A percentile compares a stretch with the other conserved stretches of the same genome.
phyloP scores from a whole-genome alignment of 2,329 filamentous ascomycete species.

The Stagonosporopsis chrysanthemi region DNA sequence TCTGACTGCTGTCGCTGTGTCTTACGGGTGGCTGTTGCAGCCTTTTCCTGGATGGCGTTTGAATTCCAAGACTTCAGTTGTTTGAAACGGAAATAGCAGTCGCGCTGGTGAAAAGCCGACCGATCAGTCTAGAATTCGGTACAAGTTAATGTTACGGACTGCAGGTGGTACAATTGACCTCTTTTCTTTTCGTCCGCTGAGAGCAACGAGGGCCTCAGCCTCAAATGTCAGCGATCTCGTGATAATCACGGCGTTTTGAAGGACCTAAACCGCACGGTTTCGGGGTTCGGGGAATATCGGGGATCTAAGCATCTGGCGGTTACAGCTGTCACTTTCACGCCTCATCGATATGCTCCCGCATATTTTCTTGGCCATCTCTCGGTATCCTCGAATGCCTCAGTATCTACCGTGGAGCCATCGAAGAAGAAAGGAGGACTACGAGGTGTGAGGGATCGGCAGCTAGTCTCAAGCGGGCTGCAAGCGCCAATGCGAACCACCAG shows the following conservation, averaged over 20 bases:
- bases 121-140: neutral
- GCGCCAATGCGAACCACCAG: constrained; percentile 35
- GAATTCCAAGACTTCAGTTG: constrained; percentile 39
- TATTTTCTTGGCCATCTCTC: constrained; percentile 9
- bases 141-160: constrained; percentile 1
- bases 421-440: constrained; percentile 6
- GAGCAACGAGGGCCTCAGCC: neutral
- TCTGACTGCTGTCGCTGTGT: constrained; percentile 21
- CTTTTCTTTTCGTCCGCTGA: neutral
- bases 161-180: neutral
- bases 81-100: constrained; percentile 32
- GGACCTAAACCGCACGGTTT: constrained; percentile 6
- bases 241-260: constrained; percentile 1
- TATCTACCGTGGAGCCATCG: constrained; percentile 4
- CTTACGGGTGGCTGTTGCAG: constrained; percentile 27
- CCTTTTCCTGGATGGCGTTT: constrained; percentile 25
- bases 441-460: constrained; percentile 6
- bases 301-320: constrained; percentile 13
- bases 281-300: constrained; percentile 15
- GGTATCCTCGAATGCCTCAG: constrained; percentile 7
- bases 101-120: neutral
- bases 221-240: constrained; percentile 4
- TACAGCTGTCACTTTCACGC: constrained; percentile 29
- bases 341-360: constrained; percentile 17
- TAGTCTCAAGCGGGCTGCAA: constrained; percentile 10